Conservation (phyloP, 306 rosid species). For the Crataegus laevigata region DNA sequence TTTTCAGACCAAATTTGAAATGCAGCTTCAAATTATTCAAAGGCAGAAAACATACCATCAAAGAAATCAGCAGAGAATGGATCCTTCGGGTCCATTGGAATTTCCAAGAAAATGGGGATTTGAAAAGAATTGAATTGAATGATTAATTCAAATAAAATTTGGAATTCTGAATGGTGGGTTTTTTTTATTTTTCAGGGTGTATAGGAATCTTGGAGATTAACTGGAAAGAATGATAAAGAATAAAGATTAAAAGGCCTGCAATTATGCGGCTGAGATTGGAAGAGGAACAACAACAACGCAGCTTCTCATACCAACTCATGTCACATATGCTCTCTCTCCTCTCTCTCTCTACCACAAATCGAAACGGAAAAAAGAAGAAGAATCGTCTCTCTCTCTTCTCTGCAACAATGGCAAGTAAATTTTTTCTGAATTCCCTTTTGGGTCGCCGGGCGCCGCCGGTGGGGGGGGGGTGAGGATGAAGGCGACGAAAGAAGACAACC, state of each 20-base stretch:
- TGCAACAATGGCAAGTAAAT: neutral
- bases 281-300: constrained; percentile 1
- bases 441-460: neutral
- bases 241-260: constrained; percentile 13
- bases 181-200: neutral
- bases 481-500: constrained; percentile 2
- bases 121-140: neutral
- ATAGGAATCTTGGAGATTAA: constrained; percentile 15
- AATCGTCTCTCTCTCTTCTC: neutral
- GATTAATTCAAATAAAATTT: no score
- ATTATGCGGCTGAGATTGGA: constrained; percentile 16
- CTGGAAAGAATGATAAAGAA: constrained; percentile 7
- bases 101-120: neutral
- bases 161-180: neutral
- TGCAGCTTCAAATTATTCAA: neutral
- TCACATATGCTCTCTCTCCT: constrained; percentile 1
- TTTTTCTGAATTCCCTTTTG: neutral
- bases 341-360: neutral
- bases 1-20: neutral
- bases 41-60: neutral
- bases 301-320: constrained; percentile 13
- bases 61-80: neutral
- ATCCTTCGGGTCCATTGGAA: constrained; percentile 17
- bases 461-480: no score
- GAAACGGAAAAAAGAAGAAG: neutral